phyloP scores from a whole-genome alignment of 306 rosid species.

The Malus orientalis region DNA sequence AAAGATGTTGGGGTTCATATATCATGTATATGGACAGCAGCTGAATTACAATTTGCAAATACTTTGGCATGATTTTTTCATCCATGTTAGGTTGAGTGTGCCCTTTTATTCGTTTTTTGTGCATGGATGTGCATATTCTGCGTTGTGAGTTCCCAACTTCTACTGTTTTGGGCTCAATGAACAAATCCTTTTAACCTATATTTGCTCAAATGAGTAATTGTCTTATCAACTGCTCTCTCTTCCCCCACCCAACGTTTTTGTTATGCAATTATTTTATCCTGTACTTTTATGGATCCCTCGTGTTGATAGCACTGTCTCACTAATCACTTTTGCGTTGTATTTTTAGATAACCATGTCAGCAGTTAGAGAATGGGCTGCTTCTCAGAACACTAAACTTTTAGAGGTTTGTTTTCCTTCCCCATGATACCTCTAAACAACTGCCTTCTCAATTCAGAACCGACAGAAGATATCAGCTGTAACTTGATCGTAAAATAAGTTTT shows the following conservation, averaged over 20 bases:
- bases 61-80: neutral
- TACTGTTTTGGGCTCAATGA: neutral
- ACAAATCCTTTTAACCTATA: no score
- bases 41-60: neutral
- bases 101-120: neutral
- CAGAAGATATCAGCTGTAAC: neutral
- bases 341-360: slow-evolving; percentile 97
- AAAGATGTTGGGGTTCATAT: neutral
- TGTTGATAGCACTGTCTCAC: slow-evolving; percentile 17
- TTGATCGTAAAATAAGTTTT: neutral
- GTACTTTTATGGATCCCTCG: slow-evolving; percentile 6
- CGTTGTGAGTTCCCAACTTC: neutral
- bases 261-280: slow-evolving; percentile 1
- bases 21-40: neutral
- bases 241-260: neutral
- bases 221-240: neutral
- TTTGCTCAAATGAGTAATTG: neutral
- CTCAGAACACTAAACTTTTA: slow-evolving; percentile 76
- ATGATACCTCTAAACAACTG: slow-evolving; percentile 2
- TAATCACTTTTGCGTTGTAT: slow-evolving; percentile 14
- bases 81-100: neutral
- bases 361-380: slow-evolving; percentile 99
- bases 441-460: neutral
- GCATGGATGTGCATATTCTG: neutral
- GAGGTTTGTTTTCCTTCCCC: slow-evolving; percentile 56